Base-by-base conservation (phyloP, 768 basidiomycete genomes). In the Rubroboletus satanas region DNA sequence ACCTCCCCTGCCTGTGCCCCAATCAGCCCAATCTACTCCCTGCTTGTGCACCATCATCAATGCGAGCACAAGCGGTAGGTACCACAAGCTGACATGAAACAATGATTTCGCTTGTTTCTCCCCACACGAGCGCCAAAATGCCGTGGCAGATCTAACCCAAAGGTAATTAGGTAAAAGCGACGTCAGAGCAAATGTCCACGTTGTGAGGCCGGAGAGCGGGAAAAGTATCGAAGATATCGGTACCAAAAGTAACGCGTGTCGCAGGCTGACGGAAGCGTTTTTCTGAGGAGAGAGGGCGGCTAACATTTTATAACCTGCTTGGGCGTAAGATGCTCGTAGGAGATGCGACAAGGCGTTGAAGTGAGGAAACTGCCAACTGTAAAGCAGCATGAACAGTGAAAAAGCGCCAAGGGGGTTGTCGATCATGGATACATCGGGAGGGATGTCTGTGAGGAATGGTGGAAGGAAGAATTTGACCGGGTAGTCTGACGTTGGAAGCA, bases 301-400 rank as follows among this genome's bases (percentile, higher is more conserved):
- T 11, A 98, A 81, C 97, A 99, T 99, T 49, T 80, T 81, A 69
- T 95, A 99, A 17, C 95, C 95, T 18, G 88, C 92, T 66, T 92
- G 85, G 5, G 97, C 92, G 71, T 99, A 99, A 18, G 88, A 88
- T 10, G 81, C 83, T 36, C 95, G 84, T 9, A 95, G 81, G 47
- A 95, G 76, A 71, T 97, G 83, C 8, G 94, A 86, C n/a, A 99
- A 78, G 1, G 93, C 72, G 71, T 95, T 98, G 76, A 99, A 98
- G 71, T 99, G 96, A 35, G 96, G 95, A 74, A 98, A 98, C 68
- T 99, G 97, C 96, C 96, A 99, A 57, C 88, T 89, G 75, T 86
- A 99, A 9, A 97, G 80, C 45, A 98, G 72, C 72, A 87, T 79
- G 74, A 90, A 92, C 3, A 99, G 76, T 3, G 87, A 83, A 54